These are phyloP conservation scores for Danielozyma ontarioensis DNA, from an alignment of 805 yeast species.

Conservation along the genomic window DNA sequence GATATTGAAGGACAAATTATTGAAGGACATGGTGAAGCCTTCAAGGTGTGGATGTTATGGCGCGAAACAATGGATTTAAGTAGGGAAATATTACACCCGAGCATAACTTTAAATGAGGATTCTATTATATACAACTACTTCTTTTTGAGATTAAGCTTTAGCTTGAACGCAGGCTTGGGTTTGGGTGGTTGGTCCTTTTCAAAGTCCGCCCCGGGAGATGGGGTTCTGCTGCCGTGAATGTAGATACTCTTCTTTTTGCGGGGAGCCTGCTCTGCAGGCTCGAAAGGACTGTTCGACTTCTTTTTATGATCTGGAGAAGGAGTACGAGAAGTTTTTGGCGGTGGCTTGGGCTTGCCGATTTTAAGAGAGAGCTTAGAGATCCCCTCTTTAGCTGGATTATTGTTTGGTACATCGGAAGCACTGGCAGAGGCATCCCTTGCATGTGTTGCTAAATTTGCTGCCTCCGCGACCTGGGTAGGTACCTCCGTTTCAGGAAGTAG, in stretches of 20 bases:
- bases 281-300: slow-evolving; percentile 14
- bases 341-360: slow-evolving; percentile 6
- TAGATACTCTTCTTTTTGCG: slow-evolving; percentile 24
- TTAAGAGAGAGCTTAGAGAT: slow-evolving; percentile 9
- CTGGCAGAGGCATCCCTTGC: too few relatives aligned
- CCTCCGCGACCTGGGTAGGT: too few relatives aligned
- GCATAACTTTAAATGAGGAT: slow-evolving; percentile 1
- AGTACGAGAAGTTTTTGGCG: slow-evolving; percentile 1
- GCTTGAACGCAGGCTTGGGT: slow-evolving; percentile 7
- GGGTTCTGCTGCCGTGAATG: slow-evolving; percentile 20
- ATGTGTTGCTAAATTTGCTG: too few relatives aligned
- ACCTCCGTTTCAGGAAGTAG: too few relatives aligned
- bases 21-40: slow-evolving; percentile 26
- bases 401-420: too few relatives aligned
- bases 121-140: slow-evolving; percentile 1
- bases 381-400: too few relatives aligned
- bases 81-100: not conserved
- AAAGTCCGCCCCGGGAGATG: not conserved
- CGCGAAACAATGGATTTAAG: not conserved
- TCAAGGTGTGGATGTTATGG: too few relatives aligned
- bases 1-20: slow-evolving; percentile 28
- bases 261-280: slow-evolving; percentile 5
- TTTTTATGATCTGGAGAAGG: not conserved
- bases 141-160: slow-evolving; percentile 10
- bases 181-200: not conserved